Base-by-base conservation (phyloP, 2,329 filamentous ascomycete species). In the Colletotrichum paranaense region DNA sequence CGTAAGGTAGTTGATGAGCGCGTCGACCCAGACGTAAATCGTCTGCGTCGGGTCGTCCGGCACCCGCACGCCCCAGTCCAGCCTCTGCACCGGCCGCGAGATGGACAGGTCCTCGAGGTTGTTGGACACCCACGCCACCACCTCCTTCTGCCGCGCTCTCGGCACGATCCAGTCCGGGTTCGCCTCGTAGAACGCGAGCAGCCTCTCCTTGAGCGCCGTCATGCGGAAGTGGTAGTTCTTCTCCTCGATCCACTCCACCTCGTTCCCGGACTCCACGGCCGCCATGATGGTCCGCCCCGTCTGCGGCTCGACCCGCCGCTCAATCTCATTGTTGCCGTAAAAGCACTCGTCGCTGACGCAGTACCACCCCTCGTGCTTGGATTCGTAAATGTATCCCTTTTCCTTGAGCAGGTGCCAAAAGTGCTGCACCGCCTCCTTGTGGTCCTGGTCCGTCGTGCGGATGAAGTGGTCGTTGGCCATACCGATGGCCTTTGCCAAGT, bases 11-110 rank as follows among this genome's bases (percentile, higher is more conserved):
- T 98, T 99, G 78, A 98, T 89, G 35, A 99, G 89, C 1, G 97
- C 97, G 83, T 99, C 97, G 0, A 99, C 89, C 97, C 97, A 99
- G 38, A 99, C 97, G 79, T 99, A 99, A 71, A 99, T 96, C 3
- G 95, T 98, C 82, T 98, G 97, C 22, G 86, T 90, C 0, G 89
- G 85, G 78, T 99, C 97, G 66, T 92, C 92, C 0, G 97, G 97
- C 30, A 98, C 97, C 7, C 88, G 91, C 69, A 99, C 93, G 4
- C 97, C 97, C 97, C 97, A 99, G 28, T 86, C 89, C 53, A 98
- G 83, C 60, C 97, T 90, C 67, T 92, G 90, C 4, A 89, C 86
- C 0, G 97, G 97, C 32, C 97, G 89, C 2, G 96, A 98, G 63
- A 98, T 90, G 4, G 95, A 98, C 16, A 99, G 88, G 80, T 99